Evolutionary conservation across 345 rosid genomes (phyloP), one percentile per base, ranked within the genome.

Genomic region (Pistacia atlantica): DNA sequence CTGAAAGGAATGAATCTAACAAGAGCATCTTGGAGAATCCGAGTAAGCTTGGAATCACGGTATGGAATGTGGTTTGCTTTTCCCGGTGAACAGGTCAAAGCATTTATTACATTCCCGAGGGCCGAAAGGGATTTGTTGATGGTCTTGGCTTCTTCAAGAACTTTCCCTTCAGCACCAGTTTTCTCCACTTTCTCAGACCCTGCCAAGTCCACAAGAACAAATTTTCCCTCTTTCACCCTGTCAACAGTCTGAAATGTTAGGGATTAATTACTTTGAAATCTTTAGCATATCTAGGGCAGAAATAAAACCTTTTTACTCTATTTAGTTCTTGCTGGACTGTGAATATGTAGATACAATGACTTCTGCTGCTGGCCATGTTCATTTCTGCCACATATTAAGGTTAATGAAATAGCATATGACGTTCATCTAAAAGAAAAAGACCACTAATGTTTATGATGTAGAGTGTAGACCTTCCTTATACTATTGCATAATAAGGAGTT

Each of bases 121-220:
- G 93, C 93, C 37, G 98, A 95, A 75, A 95, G 87, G n/a, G 97
- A 95, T 80, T 90, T 95, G 78, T 93, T 95, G 71, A 95, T 95
- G 62, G 90, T 88, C 88, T 93, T 95, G 4, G 97, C 97, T 85
- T 95, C 98, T 85, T 95, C 98, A 73, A 95, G 92, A 84, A 89
- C 83, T 86, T 76, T 91, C 77, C 98, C 98, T 86, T 91, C 98
- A 79, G 98, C 97, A 82, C 98, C 97, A 17, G 94, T 95, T 83
- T 95, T 95, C 80, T 95, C 98, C 28, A 87, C 93, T 81, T 95
- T 95, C 86, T 95, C 97, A 17, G 98, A 93, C 78, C 98, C 98
- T 17, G 97, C 97, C 81, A 91, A 86, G 90, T 95, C 97, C 77
- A 90, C 94, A 69, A 93, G 95, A 73, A 93, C 77, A 57, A 95